phyloP scores from a whole-genome alignment of 2,329 filamentous ascomycete species.

The Bimuria novae-zelandiae region DNA sequence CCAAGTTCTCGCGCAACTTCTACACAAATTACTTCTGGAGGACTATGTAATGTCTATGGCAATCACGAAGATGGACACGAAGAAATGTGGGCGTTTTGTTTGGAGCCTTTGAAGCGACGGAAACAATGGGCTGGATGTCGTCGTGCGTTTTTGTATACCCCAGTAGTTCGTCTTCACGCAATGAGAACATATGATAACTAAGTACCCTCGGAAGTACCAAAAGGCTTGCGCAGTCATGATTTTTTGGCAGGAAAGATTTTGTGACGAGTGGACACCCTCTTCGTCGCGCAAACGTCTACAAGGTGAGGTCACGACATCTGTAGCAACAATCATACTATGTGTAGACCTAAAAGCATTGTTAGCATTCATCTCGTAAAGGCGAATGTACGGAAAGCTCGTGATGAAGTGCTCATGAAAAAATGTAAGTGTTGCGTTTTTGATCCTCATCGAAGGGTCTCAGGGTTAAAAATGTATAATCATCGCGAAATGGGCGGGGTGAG shows the following conservation, averaged over 20 bases:
- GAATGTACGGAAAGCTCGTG: neutral
- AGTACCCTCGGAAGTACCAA: neutral
- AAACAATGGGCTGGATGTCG: neutral
- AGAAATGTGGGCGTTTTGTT: neutral
- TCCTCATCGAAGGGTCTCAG: conserved; percentile 63
- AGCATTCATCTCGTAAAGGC: neutral
- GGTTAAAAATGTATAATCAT: conserved; percentile 73
- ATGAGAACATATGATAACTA: neutral
- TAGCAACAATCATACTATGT: neutral
- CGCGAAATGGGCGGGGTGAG: conserved; percentile 28
- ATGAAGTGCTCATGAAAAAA: conserved; percentile 55
- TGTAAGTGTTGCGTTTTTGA: conserved; percentile 70
- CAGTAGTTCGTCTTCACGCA: neutral
- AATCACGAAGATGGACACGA: neutral
- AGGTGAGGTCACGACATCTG: too few species aligned
- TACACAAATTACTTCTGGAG: conserved; percentile 98
- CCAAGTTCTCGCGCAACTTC: conserved; percentile 87
- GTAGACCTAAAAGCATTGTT: neutral
- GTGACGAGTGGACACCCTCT: too few species aligned
- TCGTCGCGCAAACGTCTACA: too few species aligned
- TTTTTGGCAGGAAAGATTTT: too few species aligned
- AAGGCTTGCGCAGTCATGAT: neutral
- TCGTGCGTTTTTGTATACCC: conserved; percentile 1
- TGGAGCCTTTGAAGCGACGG: neutral
- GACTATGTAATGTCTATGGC: conserved; percentile 61